phyloP scores from a whole-genome alignment of 148 eudicot species.

The Arctostaphylos glauca region DNA sequence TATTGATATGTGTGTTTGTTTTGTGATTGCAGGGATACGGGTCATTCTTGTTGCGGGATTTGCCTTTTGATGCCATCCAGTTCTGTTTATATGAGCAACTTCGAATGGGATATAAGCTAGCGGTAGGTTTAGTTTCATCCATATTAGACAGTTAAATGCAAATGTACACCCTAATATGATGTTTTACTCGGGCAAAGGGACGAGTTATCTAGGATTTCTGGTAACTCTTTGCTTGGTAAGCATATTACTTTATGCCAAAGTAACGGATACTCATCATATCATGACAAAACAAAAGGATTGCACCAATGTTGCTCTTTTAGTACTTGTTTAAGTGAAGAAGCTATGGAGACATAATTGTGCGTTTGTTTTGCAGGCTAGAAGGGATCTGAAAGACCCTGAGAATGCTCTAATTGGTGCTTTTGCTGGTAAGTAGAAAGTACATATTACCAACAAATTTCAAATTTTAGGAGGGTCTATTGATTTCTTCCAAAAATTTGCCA shows the following conservation, averaged over 20 bases:
- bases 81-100: conserved; percentile 94
- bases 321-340: neutral
- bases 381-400: conserved; percentile 79
- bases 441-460: neutral
- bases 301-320: neutral
- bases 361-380: conserved; percentile 54
- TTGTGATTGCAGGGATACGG: conserved; percentile 67
- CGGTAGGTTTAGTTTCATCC: conserved; percentile 42
- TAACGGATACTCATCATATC: neutral
- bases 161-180: neutral
- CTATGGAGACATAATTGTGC: conserved; percentile 12
- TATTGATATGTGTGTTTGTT: neutral
- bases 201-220: neutral
- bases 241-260: neutral
- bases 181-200: neutral
- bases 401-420: conserved; percentile 87
- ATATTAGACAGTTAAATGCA: conserved; percentile 6
- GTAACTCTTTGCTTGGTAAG: neutral
- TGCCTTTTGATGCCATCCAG: conserved; percentile 92
- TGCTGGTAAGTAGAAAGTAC: conserved; percentile 51
- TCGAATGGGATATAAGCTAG: conserved; percentile 76
- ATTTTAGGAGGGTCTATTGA: neutral
- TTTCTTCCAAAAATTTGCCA: neutral
- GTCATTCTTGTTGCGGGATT: conserved; percentile 80
- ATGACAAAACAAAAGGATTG: neutral